Evolutionary conservation across 2,329 filamentous ascomycete genomes (phyloP).

Genomic region (Venturia nashicola): DNA sequence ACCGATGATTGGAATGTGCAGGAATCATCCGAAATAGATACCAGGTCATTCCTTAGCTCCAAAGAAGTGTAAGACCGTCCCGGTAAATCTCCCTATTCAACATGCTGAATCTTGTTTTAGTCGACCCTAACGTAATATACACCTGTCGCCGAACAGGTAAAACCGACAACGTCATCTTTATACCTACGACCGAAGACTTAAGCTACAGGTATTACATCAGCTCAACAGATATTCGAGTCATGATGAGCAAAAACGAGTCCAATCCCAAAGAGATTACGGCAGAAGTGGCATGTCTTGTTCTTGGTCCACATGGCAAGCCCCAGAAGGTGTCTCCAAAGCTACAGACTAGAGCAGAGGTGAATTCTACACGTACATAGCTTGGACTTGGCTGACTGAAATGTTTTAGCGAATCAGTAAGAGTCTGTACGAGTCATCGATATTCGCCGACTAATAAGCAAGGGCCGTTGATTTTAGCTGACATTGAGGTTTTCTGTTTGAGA

Average conservation of each 20-base stretch:
- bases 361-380: not conserved
- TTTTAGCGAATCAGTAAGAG: not conserved
- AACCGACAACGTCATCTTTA: not conserved
- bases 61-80: not conserved
- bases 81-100: too few species aligned
- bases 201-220: not conserved
- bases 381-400: not conserved
- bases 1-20: not conserved
- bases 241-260: not conserved
- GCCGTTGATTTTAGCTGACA: not conserved
- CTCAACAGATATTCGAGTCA: not conserved
- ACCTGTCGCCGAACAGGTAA: not conserved
- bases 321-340: not conserved
- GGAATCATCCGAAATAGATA: not conserved
- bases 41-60: not conserved
- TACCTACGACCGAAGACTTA: not conserved
- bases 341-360: not conserved
- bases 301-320: not conserved
- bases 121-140: not conserved
- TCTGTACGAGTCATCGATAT: not conserved
- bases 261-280: not conserved
- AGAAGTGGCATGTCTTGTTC: not conserved
- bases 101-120: not conserved
- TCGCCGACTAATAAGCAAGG: not conserved
- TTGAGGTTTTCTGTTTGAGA: not conserved